Conservation (phyloP, 2,329 filamentous ascomycete genomes). For the Cercospora canescens region DNA sequence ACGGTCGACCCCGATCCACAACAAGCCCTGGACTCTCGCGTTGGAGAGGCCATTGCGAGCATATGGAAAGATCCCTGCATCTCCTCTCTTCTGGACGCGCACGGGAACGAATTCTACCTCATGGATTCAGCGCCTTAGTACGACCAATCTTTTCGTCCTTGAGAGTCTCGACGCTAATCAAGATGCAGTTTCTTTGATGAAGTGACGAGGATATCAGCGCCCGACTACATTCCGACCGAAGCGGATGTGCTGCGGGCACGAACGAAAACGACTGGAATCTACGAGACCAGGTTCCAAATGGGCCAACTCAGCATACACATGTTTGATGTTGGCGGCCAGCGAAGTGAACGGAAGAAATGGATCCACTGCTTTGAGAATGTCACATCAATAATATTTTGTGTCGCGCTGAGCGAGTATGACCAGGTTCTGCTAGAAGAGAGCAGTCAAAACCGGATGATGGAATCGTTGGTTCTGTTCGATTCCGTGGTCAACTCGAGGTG, state of each 20-base stretch:
- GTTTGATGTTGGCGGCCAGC: slow-evolving; percentile 97
- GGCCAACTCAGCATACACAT: slow-evolving; percentile 98
- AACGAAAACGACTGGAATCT: slow-evolving; percentile 98
- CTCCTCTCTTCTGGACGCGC: slow-evolving; percentile 74
- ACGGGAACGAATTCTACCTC: slow-evolving; percentile 96
- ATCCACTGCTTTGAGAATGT: slow-evolving; percentile 99
- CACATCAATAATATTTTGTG: slow-evolving; percentile 98
- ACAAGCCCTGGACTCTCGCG: slow-evolving; percentile 74
- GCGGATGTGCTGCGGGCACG: slow-evolving; percentile 92
- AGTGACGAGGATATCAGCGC: slow-evolving; percentile 76
- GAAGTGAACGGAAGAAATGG: slow-evolving; percentile 99
- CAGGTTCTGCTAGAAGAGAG: slow-evolving; percentile 95
- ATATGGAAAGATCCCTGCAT: slow-evolving; percentile 90
- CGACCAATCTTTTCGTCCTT: background rate
- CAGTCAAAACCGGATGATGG: slow-evolving; percentile 99
- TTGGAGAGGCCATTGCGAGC: slow-evolving; percentile 79
- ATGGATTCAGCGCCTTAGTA: slow-evolving; percentile 99
- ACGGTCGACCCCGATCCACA: slow-evolving; percentile 88
- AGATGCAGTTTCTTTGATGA: slow-evolving; percentile 86
- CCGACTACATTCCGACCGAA: slow-evolving; percentile 88
- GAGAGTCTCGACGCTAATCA: slow-evolving; percentile 15
- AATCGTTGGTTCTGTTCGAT: slow-evolving; percentile 92
- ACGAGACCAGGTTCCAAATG: slow-evolving; percentile 98
- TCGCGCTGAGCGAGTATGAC: slow-evolving; percentile 96
- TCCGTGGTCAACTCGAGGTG: slow-evolving; percentile 98